Evolutionary conservation across 2,329 filamentous ascomycete species (phyloP).

Genomic region (Cercospora berteroae): DNA sequence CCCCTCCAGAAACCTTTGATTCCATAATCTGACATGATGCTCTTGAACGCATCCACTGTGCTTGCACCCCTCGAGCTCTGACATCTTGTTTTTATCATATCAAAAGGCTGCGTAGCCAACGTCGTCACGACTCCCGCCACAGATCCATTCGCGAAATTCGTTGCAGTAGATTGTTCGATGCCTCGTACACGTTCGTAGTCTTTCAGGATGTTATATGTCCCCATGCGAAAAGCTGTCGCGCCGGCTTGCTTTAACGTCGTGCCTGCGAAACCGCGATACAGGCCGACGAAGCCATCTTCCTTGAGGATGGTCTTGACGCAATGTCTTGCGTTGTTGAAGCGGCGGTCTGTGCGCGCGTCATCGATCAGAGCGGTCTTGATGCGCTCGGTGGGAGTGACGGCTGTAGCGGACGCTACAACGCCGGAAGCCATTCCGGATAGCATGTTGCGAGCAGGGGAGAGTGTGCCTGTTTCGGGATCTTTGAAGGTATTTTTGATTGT

Average conservation of each 20-base stretch:
- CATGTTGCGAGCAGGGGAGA: slow-evolving; percentile 58
- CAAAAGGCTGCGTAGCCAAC: slow-evolving; percentile 60
- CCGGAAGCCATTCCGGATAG: slow-evolving; percentile 64
- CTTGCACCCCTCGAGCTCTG: slow-evolving; percentile 60
- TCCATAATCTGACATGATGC: slow-evolving; percentile 57
- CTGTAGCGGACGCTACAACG: slow-evolving; percentile 60
- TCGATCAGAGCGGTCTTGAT: slow-evolving; percentile 68
- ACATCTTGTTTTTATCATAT: slow-evolving; percentile 62
- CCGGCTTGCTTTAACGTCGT: slow-evolving; percentile 63
- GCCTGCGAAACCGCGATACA: slow-evolving; percentile 60
- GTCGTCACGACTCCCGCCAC: slow-evolving; percentile 61
- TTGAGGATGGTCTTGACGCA: slow-evolving; percentile 51
- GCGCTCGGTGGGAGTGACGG: slow-evolving; percentile 66
- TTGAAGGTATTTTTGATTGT: slow-evolving; percentile 60
- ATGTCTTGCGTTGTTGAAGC: slow-evolving; percentile 53
- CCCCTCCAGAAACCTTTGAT: slow-evolving; percentile 64
- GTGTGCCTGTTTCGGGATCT: slow-evolving; percentile 54
- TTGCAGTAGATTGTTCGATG: slow-evolving; percentile 51
- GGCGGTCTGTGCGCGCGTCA: slow-evolving; percentile 52
- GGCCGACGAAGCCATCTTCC: slow-evolving; percentile 53
- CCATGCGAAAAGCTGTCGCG: slow-evolving; percentile 62
- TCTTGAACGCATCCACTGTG: slow-evolving; percentile 56
- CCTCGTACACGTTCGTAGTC: slow-evolving; percentile 53
- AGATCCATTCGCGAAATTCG: slow-evolving; percentile 63
- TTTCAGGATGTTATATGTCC: slow-evolving; percentile 62